Base-by-base conservation (phyloP, 1,284 basidiomycete species). In the Austroboletus sp. region DNA sequence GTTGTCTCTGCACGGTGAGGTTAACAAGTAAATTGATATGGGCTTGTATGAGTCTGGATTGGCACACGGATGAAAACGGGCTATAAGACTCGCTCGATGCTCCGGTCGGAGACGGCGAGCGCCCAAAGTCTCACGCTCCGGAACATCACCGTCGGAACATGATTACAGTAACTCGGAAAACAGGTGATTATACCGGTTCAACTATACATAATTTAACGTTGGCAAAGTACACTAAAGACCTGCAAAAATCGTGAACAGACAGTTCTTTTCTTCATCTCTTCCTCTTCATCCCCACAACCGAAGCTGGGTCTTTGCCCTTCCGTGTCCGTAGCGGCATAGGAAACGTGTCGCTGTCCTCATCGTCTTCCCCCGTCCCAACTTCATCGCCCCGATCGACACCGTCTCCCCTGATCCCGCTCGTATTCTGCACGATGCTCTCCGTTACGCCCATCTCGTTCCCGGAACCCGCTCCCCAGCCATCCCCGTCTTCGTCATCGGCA, bases 311-410 rank as follows among this genome's bases (percentile, higher is more conserved):
- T 58, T 77, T 78, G 35, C 73, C 72, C 64, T 76, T 81, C 53
- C 74, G 67, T 46, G 73, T 72, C 60, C 82, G 75, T 55, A 85
- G 66, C 6, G 82, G 80, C 36, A 78, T 72, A 35, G 82, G 77
- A 60, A 85, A 84, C 26, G 75, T 72, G 53, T 78, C 77, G 46
- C 76, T 79, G 57, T 78, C 77, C 40, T 79, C 80, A 23, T 79
- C 75, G 15, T 78, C 75, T 25, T 62, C 57, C 42, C 60, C 60
- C 50, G 61, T 27, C 10, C 26, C 56, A 42, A 15, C 15, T 33
- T 34, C 41, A 36, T 38, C 53, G 6, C 36, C 34, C n/a, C 34
- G 31, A 9, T 12, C 16, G 4, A 27, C 43, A 47, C 59, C 74
- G 39, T 65, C 65, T 16, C 63, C 75, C 52, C 78, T 67, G 53